phyloP scores from a whole-genome alignment of 345 rosid genomes.

The Populus deltoides region DNA sequence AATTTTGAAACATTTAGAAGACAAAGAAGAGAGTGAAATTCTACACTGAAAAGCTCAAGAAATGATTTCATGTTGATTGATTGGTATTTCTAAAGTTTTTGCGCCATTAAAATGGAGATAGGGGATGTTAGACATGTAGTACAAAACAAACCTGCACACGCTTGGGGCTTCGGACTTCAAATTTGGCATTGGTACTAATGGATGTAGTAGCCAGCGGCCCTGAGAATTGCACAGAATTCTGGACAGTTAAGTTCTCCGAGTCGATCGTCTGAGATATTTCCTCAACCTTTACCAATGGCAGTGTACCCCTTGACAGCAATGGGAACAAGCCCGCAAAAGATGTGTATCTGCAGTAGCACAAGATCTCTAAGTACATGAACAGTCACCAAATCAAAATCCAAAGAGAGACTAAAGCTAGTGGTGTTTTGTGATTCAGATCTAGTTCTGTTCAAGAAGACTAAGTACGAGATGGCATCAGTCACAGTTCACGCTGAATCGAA shows the following conservation, averaged over 20 bases:
- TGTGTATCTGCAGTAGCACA: slow-evolving; percentile 57
- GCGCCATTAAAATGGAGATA: not conserved
- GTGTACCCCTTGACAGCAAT: slow-evolving; percentile 59
- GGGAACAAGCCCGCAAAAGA: slow-evolving; percentile 78
- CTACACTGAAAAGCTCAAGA: too few species aligned
- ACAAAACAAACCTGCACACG: slow-evolving; percentile 64
- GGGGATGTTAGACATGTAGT: too few species aligned
- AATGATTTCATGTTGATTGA: too few species aligned
- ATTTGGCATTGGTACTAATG: slow-evolving; percentile 80
- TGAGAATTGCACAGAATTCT: slow-evolving; percentile 68
- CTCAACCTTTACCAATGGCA: slow-evolving; percentile 68
- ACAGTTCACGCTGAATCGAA: not conserved
- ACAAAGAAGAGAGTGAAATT: too few species aligned
- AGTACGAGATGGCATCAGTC: not conserved
- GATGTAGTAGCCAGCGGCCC: slow-evolving; percentile 82
- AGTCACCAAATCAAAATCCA: not conserved
- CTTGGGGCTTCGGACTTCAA: slow-evolving; percentile 83
- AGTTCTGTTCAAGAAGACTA: not conserved
- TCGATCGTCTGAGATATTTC: slow-evolving; percentile 94
- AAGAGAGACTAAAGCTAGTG: not conserved
- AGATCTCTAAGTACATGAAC: not conserved
- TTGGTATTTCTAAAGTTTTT: too few species aligned
- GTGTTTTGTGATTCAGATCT: not conserved
- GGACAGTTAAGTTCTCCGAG: slow-evolving; percentile 70
- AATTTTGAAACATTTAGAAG: too few species aligned